Evolutionary conservation across 2,329 filamentous ascomycete genomes (phyloP), one percentile per base, ranked within the genome.

Genomic region (Botrytis squamosa): DNA sequence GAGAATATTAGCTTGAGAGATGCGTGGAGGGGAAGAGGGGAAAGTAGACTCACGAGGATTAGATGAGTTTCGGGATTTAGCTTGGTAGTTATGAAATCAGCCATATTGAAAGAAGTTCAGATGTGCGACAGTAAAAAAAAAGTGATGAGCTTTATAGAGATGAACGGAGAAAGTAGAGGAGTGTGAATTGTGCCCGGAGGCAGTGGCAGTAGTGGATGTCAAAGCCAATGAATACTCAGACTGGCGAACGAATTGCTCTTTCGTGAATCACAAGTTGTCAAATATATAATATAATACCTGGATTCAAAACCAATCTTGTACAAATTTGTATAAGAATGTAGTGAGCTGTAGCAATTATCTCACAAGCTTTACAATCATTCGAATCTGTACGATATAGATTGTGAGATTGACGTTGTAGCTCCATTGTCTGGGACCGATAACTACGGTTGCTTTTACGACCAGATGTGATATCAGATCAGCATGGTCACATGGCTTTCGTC

Each of bases 41-140:
- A 36, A 42, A n/a, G 20, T 6, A 57, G 18, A 57, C 52, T 78
- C 85, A 92, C 91, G 72, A 95, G 89, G 74, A 95, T 88, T 66
- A 95, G 87, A 80, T 95, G 93, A 76, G 90, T 89, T 79, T 91
- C 90, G 77, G 93, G 91, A 80, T 93, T 92, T 78, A 95, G 87
- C 83, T 90, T 91, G 69, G 89, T 89, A 72, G 88, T 88, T 79
- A 88, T 86, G 79, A 86, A 84, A 80, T 90, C 88, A 62, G 85
- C 88, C 89, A 91, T 91, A 25, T 60, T 77, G 72, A 42, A 66
- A 55, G 38, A 70, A 25, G 44, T 16, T 16, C 29, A 59, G 25
- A 57, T 68, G 22, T 33, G 36, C 44, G 29, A 57, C 62, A 72
- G 40, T 64, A 57, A 29, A 46, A 12, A 65, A 59, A 18, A 70